phyloP scores from a whole-genome alignment of 2,329 filamentous ascomycete species.

The Hypoxylon sp. region DNA sequence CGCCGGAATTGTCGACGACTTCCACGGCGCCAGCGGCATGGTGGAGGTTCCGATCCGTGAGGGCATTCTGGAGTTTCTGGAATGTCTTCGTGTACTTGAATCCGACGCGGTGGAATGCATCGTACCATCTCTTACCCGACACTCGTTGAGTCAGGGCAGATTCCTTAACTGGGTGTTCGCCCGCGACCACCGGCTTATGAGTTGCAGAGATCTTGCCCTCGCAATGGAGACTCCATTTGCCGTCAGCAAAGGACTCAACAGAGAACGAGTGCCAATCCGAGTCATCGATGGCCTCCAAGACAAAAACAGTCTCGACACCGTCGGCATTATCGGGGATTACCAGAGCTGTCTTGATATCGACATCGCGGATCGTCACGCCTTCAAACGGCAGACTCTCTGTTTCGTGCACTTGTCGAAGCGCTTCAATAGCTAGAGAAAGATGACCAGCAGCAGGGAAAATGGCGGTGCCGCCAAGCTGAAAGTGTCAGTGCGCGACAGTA shows the following conservation, averaged over 20 bases:
- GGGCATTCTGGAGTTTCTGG: slow-evolving; percentile 54
- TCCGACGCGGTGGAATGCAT: slow-evolving; percentile 55
- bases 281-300: slow-evolving; percentile 47
- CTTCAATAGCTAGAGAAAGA: slow-evolving; percentile 47
- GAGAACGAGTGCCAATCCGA: slow-evolving; percentile 53
- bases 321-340: slow-evolving; percentile 53
- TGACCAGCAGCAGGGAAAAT: slow-evolving; percentile 48
- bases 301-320: slow-evolving; percentile 47
- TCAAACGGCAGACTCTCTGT: slow-evolving; percentile 24
- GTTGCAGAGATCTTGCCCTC: slow-evolving; percentile 39
- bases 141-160: slow-evolving; percentile 47
- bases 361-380: slow-evolving; percentile 49
- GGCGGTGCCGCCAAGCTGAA: slow-evolving; percentile 33
- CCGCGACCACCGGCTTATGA: slow-evolving; percentile 16
- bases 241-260: slow-evolving; percentile 49
- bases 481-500: slow-evolving; percentile 2
- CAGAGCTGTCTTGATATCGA: slow-evolving; percentile 53
- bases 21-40: slow-evolving; percentile 50
- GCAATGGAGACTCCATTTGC: slow-evolving; percentile 49
- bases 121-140: slow-evolving; percentile 52
- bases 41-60: slow-evolving; percentile 48
- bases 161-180: slow-evolving; percentile 5
- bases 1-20: slow-evolving; percentile 31
- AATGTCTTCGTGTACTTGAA: slow-evolving; percentile 59
- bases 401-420: slow-evolving; percentile 43